Evolutionary conservation across 2,329 filamentous ascomycete genomes (phyloP), one percentile per base, ranked within the genome.

Genomic region (Beauveria bassiana): DNA sequence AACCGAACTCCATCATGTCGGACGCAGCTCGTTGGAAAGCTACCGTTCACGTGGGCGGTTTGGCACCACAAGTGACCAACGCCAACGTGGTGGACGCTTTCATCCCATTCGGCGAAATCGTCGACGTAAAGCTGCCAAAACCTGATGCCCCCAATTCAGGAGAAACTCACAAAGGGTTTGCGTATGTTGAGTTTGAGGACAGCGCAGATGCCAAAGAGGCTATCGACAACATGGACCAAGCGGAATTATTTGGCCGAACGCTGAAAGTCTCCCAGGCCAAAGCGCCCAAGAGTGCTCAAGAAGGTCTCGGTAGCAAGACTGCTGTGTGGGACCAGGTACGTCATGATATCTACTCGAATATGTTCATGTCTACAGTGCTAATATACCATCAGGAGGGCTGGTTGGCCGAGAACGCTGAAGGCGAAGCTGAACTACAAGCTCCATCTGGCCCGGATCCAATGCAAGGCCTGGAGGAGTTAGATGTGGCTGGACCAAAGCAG

Each of bases 151-250:
- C 89, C 66, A 92, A 90, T 65, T 86, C 89, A 7, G 86, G 83
- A 53, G 90, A 96, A 46, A 79, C 86, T 34, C 95, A 99, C 73
- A 83, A 93, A 58, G 95, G 96, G 1, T 99, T 98, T 74, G 95
- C 93, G 62, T 98, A 99, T 72, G 90, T 99, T 56, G 95, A 99
- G 71, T 99, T 90, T 70, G 92, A 97, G 69, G 84, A 91, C 62
- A 82, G 86, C 14, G 85, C 88, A 62, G 95, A 99, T 75, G 93
- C 93, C 31, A 87, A 87, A 70, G 93, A 98, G 75, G 95, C 95
- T 56, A 96, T 99, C 73, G 92, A 98, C 80, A 99, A 99, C 72
- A 98, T 99, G 93, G 91, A 99, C 72, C 92, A 96, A 73, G 89
- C 93, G 64, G 93, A 98, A 77, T 84, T 99, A 51, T 98, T 93